Base-by-base conservation (phyloP, 2,329 filamentous ascomycete species). In the Colletotrichum orchidophilum region DNA sequence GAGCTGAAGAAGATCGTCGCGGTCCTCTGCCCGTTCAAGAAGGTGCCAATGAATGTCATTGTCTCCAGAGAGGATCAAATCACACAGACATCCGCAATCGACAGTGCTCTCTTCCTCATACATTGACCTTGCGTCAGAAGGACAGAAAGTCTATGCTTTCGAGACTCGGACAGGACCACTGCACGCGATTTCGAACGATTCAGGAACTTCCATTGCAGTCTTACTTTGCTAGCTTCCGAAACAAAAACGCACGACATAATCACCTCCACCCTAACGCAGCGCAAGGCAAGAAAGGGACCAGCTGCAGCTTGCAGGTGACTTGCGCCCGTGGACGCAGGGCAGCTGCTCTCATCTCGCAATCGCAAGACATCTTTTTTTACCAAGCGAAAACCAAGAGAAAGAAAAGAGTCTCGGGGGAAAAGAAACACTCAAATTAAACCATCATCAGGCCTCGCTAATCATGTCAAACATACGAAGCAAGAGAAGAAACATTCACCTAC, bases 41-140 rank as follows among this genome's bases (percentile, higher is more conserved):
- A 66, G 66, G 62, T 66, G 42, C n/a, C 18, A 33, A 24, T 24
- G 29, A 50, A 49, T 33, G n/a, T 27, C 58, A 26, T 31, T 3
- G 39, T 5, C 18, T 26, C 55, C 9, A 9, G 6, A 11, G 9
- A 2, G 35, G 12, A 9, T 9, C 24, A 24, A 13, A 42, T 26
- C 15, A 31, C 54, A 67, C 64, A 35, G 64, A 67, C 64, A 62
- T 33, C 57, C 49, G 64, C 64, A 15, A 12, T 26, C 9, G 46
- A 54, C 53, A 52, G 29, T 66, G 53, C 63, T 18, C 18, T 46
- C 3, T 46, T 15, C 39, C 39, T 46, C 39, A 46, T 8, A 46
- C 39, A n/a, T 52, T 54, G 21, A 5, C n/a, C 35, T 24, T 24
- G 61, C 50, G n/a, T 27, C 50, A 24, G 24, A 15, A 58, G 33